Evolutionary conservation across 306 rosid genomes (phyloP).

Genomic region (Canavalia ensiformis): DNA sequence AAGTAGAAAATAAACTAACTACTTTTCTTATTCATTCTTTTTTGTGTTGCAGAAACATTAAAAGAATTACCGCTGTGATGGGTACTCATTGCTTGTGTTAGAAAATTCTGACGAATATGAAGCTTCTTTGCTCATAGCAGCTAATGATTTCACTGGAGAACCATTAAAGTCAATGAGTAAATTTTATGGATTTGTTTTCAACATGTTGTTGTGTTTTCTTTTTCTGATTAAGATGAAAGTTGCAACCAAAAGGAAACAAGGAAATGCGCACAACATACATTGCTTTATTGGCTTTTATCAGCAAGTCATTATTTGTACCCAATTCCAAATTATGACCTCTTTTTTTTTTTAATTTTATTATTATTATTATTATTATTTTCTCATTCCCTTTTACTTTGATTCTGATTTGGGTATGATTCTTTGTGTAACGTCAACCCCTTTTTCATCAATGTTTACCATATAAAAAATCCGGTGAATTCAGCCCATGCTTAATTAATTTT

Average conservation of each 20-base stretch:
- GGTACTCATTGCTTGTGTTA: slow-evolving; percentile 58
- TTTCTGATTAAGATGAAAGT: slow-evolving; percentile 51
- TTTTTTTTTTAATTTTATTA: background rate
- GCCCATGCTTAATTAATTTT: slow-evolving; percentile 52
- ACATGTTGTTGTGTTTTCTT: background rate
- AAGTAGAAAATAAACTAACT: slow-evolving; percentile 41
- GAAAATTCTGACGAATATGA: slow-evolving; percentile 56
- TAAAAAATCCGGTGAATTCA: slow-evolving; percentile 41
- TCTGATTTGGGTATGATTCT: slow-evolving; percentile 52
- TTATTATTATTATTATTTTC: too few species aligned
- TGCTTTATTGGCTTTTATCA: slow-evolving; percentile 57
- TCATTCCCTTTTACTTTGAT: slow-evolving; percentile 41
- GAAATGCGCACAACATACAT: slow-evolving; percentile 45
- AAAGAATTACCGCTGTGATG: slow-evolving; percentile 58
- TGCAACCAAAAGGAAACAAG: slow-evolving; percentile 45
- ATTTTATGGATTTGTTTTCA: slow-evolving; percentile 27
- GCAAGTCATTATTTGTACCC: slow-evolving; percentile 54
- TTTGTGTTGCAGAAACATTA: slow-evolving; percentile 49
- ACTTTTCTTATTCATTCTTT: slow-evolving; percentile 38
- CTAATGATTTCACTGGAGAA: slow-evolving; percentile 58
- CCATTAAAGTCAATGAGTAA: slow-evolving; percentile 42
- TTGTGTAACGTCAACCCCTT: slow-evolving; percentile 46
- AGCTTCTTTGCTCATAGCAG: slow-evolving; percentile 52
- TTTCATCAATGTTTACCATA: slow-evolving; percentile 40
- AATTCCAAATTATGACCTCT: slow-evolving; percentile 44